These are phyloP conservation scores for Diaporthe eres DNA, from an alignment of 2,329 filamentous ascomycete genomes.

Conservation along the genomic window DNA sequence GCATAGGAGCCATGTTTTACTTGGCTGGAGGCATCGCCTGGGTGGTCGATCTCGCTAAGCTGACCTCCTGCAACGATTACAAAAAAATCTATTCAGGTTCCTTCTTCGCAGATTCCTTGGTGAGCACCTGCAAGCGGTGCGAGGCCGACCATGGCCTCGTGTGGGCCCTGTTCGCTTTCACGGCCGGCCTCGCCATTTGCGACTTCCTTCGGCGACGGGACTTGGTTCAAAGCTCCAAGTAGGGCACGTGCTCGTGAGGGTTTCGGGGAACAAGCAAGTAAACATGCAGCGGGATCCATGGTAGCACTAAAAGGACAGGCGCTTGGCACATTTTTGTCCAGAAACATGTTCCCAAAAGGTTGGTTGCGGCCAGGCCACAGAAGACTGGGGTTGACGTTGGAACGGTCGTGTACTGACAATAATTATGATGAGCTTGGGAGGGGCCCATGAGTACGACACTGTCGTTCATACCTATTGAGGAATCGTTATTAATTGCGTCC, in stretches of 20 bases:
- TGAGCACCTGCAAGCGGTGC: not conserved
- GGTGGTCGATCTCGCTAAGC: not conserved
- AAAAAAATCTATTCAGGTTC: not conserved
- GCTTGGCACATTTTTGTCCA: not conserved
- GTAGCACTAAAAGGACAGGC: not conserved
- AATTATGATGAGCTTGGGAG: not conserved
- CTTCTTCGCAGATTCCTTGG: rapidly evolving
- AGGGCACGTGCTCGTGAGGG: not conserved
- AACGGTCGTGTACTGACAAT: not conserved
- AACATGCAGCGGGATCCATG: not conserved
- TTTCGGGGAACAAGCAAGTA: not conserved
- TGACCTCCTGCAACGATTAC: not conserved
- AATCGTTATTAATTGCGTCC: not conserved
- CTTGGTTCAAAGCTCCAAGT: not conserved
- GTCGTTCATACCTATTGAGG: not conserved
- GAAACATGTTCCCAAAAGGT: not conserved
- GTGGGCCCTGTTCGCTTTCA: not conserved
- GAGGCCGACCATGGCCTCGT: not conserved
- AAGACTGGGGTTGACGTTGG: not conserved
- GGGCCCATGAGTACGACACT: not conserved
- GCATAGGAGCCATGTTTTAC: not conserved
- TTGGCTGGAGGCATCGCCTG: slow-evolving; percentile 5
- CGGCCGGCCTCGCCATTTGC: not conserved
- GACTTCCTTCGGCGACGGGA: not conserved
- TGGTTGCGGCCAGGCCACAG: not conserved